Evolutionary conservation across 2,329 filamentous ascomycete species (phyloP).

Genomic region (Cytospora piceae): DNA sequence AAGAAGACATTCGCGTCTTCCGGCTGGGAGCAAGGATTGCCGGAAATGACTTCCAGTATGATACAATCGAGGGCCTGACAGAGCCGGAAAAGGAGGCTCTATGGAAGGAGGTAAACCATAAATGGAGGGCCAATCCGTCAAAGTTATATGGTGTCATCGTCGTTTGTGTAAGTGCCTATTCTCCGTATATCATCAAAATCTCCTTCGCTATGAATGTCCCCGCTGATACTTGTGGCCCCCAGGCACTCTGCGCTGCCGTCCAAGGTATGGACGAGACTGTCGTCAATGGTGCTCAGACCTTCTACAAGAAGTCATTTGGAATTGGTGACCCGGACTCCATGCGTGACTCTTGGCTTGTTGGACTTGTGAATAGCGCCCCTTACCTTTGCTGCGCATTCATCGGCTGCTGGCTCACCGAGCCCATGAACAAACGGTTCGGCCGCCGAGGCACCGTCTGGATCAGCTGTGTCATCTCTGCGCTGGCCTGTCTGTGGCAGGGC

Average conservation of each 20-base stretch:
- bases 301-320: slow-evolving; percentile 64
- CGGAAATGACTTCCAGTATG: slow-evolving; percentile 54
- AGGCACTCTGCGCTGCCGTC: slow-evolving; percentile 64
- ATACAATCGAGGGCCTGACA: slow-evolving; percentile 56
- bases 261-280: slow-evolving; percentile 75
- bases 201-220: neutral
- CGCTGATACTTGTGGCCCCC: slow-evolving; percentile 53
- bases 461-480: slow-evolving; percentile 61
- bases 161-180: slow-evolving; percentile 39
- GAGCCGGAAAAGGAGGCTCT: slow-evolving; percentile 61
- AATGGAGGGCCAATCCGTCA: slow-evolving; percentile 67
- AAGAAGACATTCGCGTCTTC: slow-evolving; percentile 62
- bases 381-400: slow-evolving; percentile 70
- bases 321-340: slow-evolving; percentile 56
- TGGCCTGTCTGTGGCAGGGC: slow-evolving; percentile 56
- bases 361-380: slow-evolving; percentile 60
- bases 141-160: slow-evolving; percentile 69
- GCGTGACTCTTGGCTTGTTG: slow-evolving; percentile 57
- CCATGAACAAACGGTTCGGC: slow-evolving; percentile 71
- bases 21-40: slow-evolving; percentile 63
- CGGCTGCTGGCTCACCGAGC: slow-evolving; percentile 75
- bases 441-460: slow-evolving; percentile 73
- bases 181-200: neutral
- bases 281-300: slow-evolving; percentile 69
- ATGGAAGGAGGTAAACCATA: slow-evolving; percentile 63